These are phyloP conservation scores for Chalciporus chontae DNA, from an alignment of 768 basidiomycete genomes.

Conservation along the genomic window DNA sequence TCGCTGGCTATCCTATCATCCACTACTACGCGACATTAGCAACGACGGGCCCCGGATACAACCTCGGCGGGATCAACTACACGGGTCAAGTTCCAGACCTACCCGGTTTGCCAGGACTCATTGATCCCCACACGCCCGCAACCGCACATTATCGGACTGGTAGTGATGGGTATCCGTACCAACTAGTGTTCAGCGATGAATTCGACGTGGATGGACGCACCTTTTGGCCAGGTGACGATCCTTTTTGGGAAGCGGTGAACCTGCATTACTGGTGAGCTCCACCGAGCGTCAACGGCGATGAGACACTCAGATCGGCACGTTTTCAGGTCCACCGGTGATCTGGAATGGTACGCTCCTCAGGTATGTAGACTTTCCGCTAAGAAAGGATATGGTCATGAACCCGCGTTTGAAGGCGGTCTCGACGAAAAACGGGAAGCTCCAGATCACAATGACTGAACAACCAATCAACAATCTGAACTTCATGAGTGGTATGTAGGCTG, in stretches of 20 bases:
- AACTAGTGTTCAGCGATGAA: constrained; percentile 87
- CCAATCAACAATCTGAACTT: constrained; percentile 80
- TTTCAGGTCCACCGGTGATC: constrained; percentile 59
- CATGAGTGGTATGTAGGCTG: constrained; percentile 54
- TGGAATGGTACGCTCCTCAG: constrained; percentile 82
- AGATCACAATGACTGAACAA: constrained; percentile 73
- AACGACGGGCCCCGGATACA: constrained; percentile 52
- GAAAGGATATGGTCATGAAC: constrained; percentile 2
- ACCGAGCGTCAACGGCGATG: not conserved
- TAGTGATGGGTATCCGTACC: constrained; percentile 72
- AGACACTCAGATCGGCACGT: constrained; percentile 6
- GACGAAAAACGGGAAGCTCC: constrained; percentile 73
- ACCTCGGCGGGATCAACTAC: constrained; percentile 79
- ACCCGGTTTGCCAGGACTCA: constrained; percentile 58
- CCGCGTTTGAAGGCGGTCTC: constrained; percentile 49
- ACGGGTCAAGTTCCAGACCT: constrained; percentile 85
- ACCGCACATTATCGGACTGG: constrained; percentile 56
- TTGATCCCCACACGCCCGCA: constrained; percentile 76
- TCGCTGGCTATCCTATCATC: constrained; percentile 87
- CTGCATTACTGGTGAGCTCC: constrained; percentile 70
- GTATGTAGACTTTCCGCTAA: constrained; percentile 33
- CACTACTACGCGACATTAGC: constrained; percentile 41
- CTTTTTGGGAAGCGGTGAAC: constrained; percentile 83
- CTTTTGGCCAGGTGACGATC: constrained; percentile 80
- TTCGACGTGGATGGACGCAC: constrained; percentile 71